phyloP scores from a whole-genome alignment of 2,329 filamentous ascomycete genomes.

The Epichloe sp. region DNA sequence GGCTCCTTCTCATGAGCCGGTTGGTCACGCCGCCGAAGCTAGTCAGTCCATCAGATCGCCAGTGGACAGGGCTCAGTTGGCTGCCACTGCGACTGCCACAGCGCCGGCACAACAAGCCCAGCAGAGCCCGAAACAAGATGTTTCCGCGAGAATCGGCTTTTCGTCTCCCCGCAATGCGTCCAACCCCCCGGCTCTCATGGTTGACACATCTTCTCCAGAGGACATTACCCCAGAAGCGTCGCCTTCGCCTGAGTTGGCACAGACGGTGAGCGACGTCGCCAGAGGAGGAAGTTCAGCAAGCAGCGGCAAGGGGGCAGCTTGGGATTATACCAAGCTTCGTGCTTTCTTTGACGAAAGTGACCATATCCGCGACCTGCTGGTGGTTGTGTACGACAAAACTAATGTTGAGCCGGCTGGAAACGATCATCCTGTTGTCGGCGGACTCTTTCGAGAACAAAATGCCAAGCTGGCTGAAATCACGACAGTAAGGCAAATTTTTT shows the following conservation, averaged over 20 bases:
- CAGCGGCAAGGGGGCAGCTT: constrained; percentile 36
- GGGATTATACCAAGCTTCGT: constrained; percentile 77
- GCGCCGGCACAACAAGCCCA: constrained; percentile 9
- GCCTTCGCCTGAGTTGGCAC: constrained; percentile 48
- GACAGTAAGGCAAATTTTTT: constrained; percentile 39
- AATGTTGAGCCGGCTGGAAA: constrained; percentile 64
- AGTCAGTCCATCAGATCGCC: background rate
- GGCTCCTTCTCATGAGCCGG: background rate
- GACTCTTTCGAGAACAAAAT: constrained; percentile 77
- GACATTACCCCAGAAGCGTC: constrained; percentile 51
- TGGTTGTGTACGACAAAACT: constrained; percentile 86
- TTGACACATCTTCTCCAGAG: constrained; percentile 59
- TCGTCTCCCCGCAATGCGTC: constrained; percentile 21
- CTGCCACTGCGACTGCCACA: constrained; percentile 4
- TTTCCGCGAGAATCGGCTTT: background rate
- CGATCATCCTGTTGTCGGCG: constrained; percentile 75
- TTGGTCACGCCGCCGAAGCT: background rate
- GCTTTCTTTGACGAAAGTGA: constrained; percentile 84
- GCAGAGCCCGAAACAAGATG: constrained; percentile 12
- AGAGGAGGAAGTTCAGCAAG: constrained; percentile 25
- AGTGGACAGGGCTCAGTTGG: constrained; percentile 5
- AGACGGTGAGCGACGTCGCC: constrained; percentile 27
- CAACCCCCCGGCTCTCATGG: constrained; percentile 55
- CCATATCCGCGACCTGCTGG: constrained; percentile 78
- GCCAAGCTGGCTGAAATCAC: constrained; percentile 78